phyloP scores from a whole-genome alignment of 169 alveolate species.

The Plasmodium vinckei region DNA sequence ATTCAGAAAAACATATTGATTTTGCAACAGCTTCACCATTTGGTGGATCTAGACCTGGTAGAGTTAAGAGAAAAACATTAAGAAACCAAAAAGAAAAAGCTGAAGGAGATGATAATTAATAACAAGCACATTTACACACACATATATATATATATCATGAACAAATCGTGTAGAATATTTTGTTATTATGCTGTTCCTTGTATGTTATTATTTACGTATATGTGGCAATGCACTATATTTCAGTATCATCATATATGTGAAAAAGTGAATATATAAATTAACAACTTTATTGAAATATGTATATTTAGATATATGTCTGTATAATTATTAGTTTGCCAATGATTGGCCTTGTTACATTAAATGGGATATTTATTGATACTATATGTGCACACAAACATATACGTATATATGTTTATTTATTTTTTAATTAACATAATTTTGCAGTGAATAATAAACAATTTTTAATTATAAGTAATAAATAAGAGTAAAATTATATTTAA shows the following conservation, averaged over 20 bases:
- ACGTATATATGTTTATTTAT: neutral
- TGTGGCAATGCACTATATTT: no score
- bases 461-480: no score
- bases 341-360: no score
- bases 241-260: neutral
- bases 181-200: no score
- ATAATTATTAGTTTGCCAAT: neutral
- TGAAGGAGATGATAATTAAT: conserved; percentile 29
- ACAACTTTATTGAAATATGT: neutral
- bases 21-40: conserved; percentile 96
- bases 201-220: no score
- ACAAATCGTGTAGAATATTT: no score
- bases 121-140: neutral
- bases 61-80: conserved; percentile 95
- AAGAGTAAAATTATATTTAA: no score
- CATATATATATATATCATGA: conserved; percentile 6
- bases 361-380: neutral
- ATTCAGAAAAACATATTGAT: conserved; percentile 98
- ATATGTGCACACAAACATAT: neutral
- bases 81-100: conserved; percentile 75
- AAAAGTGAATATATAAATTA: neutral
- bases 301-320: neutral
- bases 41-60: conserved; percentile 98
- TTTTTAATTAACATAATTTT: no score
- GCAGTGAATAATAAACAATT: no score